Evolutionary conservation across 768 basidiomycete species (phyloP).

Genomic region (Stropharia rugosoannulata): DNA sequence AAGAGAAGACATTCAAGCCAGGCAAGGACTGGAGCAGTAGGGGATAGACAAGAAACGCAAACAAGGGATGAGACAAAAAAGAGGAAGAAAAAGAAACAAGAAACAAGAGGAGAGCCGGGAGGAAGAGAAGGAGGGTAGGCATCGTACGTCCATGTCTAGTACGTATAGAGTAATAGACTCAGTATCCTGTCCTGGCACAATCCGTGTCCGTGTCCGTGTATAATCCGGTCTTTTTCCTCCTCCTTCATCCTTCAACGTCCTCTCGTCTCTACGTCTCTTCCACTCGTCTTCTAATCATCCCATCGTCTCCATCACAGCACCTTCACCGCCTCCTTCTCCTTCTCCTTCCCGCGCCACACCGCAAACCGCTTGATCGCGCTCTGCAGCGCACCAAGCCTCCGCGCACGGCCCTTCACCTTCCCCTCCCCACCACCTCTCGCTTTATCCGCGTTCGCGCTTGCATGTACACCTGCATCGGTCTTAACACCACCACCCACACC

Average conservation of each 20-base stretch:
- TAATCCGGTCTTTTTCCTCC: too few species aligned
- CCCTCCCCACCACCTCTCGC: not conserved
- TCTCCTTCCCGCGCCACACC: constrained; percentile 1
- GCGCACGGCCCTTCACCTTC: not conserved
- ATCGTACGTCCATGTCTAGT: too few species aligned
- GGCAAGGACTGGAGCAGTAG: too few species aligned
- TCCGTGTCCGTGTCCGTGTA: too few species aligned
- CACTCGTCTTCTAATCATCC: too few species aligned
- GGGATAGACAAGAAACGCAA: too few species aligned
- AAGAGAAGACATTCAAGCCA: too few species aligned
- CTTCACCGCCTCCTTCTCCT: not conserved
- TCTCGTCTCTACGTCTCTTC: too few species aligned
- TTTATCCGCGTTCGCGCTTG: not conserved
- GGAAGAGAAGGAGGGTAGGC: not conserved
- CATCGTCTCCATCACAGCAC: not conserved
- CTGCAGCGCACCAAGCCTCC: not conserved
- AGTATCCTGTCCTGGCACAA: too few species aligned
- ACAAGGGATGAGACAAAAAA: not conserved
- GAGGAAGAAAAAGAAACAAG: not conserved
- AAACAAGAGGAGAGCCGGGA: not conserved
- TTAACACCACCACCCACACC: not conserved
- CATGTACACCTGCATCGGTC: not conserved
- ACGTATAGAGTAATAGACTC: too few species aligned
- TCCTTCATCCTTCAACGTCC: too few species aligned
- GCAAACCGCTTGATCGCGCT: not conserved